Base-by-base conservation (phyloP, 306 rosid genomes). In the Rosa persica region DNA sequence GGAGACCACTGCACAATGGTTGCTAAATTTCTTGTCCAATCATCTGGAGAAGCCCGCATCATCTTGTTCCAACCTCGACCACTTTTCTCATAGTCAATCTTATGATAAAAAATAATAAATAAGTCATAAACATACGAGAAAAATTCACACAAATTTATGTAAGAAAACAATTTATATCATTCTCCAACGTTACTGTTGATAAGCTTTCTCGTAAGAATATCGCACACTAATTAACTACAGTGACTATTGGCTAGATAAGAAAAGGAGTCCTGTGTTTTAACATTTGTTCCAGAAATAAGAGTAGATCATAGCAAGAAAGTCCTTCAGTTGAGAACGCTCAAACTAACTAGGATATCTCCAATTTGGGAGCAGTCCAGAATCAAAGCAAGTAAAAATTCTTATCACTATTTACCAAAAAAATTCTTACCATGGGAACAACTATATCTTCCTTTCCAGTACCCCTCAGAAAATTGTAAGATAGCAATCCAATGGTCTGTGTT, bases 1-100 rank as follows among this genome's bases (percentile, higher is more conserved):
- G 98, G 98, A 76, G 97, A 94, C 97, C 98, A 94, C 46, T 85
- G 88, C 70, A 88, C 83, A 34, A 94, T 79, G 80, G 97, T 92
- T 8, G 79, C 91, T 27, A 87, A 86, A 81, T 94, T 92, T 84
- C 61, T 92, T 51, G 82, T 79, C 97, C 98, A 90, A 84, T 89
- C 95, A 19, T 70, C 88, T 61, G 40, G 57, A 42, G 90, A 86
- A 76, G 91, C 80, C 39, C 97, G 84, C 44, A 81, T n/a, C 76
- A 89, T 83, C 85, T 72, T 87, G 72, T 83, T 83, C 93, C 93
- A 94, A 52, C 80, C 86, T 39, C 25, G 80, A 40, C 85, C 91
- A 20, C 55, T 72, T 79, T 81, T 86, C 84, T 87, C 93, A 54
- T 89, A 94, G 88, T 94, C 98, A 85, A 94, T 81, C 98, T 94